A percentile compares a stretch with the other conserved stretches of the same genome.
Conservation (phyloP, 495 filamentous ascomycete genomes). For the Penicillium cataractarum region DNA sequence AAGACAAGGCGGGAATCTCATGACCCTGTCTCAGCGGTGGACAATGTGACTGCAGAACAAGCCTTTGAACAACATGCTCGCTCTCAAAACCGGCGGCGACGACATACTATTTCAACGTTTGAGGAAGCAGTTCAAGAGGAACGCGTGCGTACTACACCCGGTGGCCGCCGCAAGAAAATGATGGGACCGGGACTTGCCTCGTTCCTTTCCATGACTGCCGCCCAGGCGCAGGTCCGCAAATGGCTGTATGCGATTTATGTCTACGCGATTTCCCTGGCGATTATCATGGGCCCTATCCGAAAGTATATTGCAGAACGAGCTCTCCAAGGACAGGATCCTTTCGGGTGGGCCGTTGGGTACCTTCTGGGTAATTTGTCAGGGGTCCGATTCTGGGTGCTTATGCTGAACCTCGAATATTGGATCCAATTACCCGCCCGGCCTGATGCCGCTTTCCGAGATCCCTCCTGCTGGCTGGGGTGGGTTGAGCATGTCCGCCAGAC, state of each 20-base stretch:
- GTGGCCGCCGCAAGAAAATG: slow-evolving; percentile 68
- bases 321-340: slow-evolving; percentile 72
- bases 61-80: slow-evolving; percentile 23
- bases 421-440: slow-evolving; percentile 67
- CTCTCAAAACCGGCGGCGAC: slow-evolving; percentile 39
- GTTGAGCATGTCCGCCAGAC: slow-evolving; percentile 58
- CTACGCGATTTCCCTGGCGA: slow-evolving; percentile 63
- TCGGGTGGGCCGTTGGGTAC: slow-evolving; percentile 92
- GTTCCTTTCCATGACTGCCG: slow-evolving; percentile 77
- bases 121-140: slow-evolving; percentile 39
- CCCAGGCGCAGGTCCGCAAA: slow-evolving; percentile 74
- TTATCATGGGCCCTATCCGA: slow-evolving; percentile 73
- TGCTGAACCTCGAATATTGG: slow-evolving; percentile 71
- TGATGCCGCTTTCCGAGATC: slow-evolving; percentile 29
- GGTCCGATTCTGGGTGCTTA: slow-evolving; percentile 68
- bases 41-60: slow-evolving; percentile 32
- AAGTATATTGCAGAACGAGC: slow-evolving; percentile 66
- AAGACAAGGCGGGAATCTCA: slow-evolving; percentile 32
- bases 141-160: slow-evolving; percentile 56
- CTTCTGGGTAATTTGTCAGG: slow-evolving; percentile 76
- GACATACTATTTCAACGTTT: slow-evolving; percentile 57
- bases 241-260: slow-evolving; percentile 83
- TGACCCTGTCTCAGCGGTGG: slow-evolving; percentile 25
- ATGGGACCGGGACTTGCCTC: slow-evolving; percentile 68
- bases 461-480: slow-evolving; percentile 56